Base-by-base conservation (phyloP, 805 yeast genomes). In the Pichia californica region DNA sequence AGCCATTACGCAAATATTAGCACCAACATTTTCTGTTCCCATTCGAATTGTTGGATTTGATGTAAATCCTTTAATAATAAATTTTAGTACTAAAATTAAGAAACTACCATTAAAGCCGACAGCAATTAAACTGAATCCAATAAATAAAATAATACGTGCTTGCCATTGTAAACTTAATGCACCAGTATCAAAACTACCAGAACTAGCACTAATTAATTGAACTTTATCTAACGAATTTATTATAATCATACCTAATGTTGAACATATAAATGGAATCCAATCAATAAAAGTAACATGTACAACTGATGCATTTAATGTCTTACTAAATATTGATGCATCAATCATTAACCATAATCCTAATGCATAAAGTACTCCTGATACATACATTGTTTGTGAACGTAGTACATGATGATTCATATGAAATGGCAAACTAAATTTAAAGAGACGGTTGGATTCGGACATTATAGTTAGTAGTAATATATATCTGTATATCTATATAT, bases 41-140 rank as follows among this genome's bases (percentile, higher is more conserved):
- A 93, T 88, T 5, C 93, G 91, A 42, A 91, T 72, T 1, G 96
- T 88, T 30, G 97, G 97, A 74, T 83, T 81, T 4, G 78, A 66
- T 23, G 66, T 68, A 62, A 76, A 86, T 50, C 83, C 83, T 51
- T 87, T 86, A 53, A 88, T 69, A 45, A 89, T 64, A 61, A 86
- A 93, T 61, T 91, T 86, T 53, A 93, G 70, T 38, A 89, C 84
- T 49, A 93, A 73, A 15, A 93, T 94, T 58, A 88, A 87, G 52
- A 93, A 77, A 2, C 93, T 81, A 1, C 98, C 98, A 16, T 96
- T 88, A 47, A 93, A 67, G 0, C 99, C 98, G 43, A 96, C 93
- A 1, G 98, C 96, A 44, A 93, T 71, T 37, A 91, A 70, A 4
- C 96, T 84, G 62, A 93, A 93, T 8, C 99, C 99, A 54, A 88